These are phyloP conservation scores for Staphylotrichum longicolle DNA, from an alignment of 495 filamentous ascomycete species.

Conservation along the genomic window DNA sequence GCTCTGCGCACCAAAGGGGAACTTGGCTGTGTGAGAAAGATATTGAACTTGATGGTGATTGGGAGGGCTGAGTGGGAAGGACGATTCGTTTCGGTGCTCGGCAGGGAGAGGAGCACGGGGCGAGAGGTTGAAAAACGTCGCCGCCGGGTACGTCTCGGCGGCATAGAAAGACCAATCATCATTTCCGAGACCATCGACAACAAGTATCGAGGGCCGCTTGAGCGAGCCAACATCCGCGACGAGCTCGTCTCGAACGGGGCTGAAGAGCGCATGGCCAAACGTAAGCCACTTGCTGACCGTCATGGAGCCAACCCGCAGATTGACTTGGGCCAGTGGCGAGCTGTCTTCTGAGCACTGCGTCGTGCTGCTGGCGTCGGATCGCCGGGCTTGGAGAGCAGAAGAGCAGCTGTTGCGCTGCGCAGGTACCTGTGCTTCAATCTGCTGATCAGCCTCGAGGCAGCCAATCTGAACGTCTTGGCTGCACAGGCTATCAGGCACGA, in stretches of 20 bases:
- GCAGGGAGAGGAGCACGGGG: constrained; percentile 46
- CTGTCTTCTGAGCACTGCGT: constrained; percentile 52
- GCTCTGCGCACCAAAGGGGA: constrained; percentile 84
- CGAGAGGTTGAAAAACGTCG: constrained; percentile 81
- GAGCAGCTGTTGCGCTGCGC: constrained; percentile 34
- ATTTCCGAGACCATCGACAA: constrained; percentile 81
- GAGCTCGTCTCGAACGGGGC: constrained; percentile 80
- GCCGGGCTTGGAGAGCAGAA: constrained; percentile 39
- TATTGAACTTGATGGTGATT: constrained; percentile 88
- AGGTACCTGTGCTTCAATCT: constrained; percentile 9
- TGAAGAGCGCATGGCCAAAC: constrained; percentile 92
- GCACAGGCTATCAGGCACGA: constrained; percentile 53
- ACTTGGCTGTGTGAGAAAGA: constrained; percentile 60
- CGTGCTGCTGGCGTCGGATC: constrained; percentile 45
- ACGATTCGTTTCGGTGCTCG: constrained; percentile 34
- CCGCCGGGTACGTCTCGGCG: constrained; percentile 82
- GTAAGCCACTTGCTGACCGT: constrained; percentile 77
- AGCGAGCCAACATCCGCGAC: constrained; percentile 44
- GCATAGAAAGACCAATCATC: constrained; percentile 99
- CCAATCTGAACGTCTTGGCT: constrained; percentile 41
- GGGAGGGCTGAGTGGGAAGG: constrained; percentile 60
- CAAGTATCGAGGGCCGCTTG: constrained; percentile 66
- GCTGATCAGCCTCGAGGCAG: constrained; percentile 31
- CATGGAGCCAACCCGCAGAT: constrained; percentile 74
- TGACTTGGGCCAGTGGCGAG: constrained; percentile 68